Base-by-base conservation (phyloP, 2,329 filamentous ascomycete species). In the Canariomyces notabilis region DNA sequence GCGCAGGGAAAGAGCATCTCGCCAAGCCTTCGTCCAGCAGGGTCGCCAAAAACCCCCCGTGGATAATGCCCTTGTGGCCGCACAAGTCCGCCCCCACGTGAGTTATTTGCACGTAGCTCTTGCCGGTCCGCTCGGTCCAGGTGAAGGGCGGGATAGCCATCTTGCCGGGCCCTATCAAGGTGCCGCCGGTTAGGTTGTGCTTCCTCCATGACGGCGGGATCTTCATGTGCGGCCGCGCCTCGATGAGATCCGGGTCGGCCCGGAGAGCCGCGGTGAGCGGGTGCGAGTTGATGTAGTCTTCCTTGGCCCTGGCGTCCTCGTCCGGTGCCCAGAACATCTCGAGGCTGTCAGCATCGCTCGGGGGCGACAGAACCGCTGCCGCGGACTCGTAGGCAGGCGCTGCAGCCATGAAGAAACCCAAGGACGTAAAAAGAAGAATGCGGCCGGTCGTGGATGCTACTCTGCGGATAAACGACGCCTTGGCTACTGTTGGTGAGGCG, bases 1-100 rank as follows among this genome's bases (percentile, higher is more conserved):
- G 73, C 19, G 88, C 89, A 5, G 81, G 82, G 67, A 97, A 95
- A 62, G 87, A 94, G 66, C 88, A 94, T 44, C 89, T 76, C 23
- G 87, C 91, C 35, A 97, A 72, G 0, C 88, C 89, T 66, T 97
- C 91, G 62, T 97, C 91, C 43, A 97, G 72, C 63, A 97, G 76
- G 11, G 91, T 96, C n/a, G 91, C 91, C 46, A 97, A 72, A 54
- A 95, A 71, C 0, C 91, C 91, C 41, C 91, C 91, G 64, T 97
- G 93, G 6, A 96, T 79, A 52, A 97, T 88, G 2, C 87, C 89
- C 5, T 88, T 87, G 65, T 97, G 90, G 2, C 91, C 91, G 62
- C 89, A 96, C 33, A 97, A 71, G 58, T 87, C 82, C 2, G 75
- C 68, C 2, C 91, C 91, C 0, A 95, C 75, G 62, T 90, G 90